Conservation (phyloP, 2,329 filamentous ascomycete species). For the Pezicula carpinea region DNA sequence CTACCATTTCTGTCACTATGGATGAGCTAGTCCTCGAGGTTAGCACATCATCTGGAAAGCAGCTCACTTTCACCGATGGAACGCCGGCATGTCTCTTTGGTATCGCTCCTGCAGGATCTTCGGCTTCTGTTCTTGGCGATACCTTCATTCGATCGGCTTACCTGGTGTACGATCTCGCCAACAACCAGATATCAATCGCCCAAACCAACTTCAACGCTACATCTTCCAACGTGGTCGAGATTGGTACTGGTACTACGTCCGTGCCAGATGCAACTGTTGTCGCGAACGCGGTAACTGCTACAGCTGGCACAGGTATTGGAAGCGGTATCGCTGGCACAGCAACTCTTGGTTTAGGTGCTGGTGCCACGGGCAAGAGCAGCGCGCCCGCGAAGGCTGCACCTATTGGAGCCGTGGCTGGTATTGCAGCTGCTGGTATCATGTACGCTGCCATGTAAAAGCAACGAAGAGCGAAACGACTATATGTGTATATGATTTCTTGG, state of each 20-base stretch:
- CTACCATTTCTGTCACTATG: slow-evolving; percentile 51
- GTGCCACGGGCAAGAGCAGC: not conserved
- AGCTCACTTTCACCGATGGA: slow-evolving; percentile 49
- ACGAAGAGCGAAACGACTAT: not conserved
- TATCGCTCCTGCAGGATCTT: slow-evolving; percentile 51
- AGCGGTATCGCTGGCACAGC: slow-evolving; percentile 3
- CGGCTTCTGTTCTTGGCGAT: slow-evolving; percentile 63
- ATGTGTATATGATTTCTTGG: not conserved
- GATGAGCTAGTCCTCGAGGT: slow-evolving; percentile 55
- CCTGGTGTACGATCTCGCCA: slow-evolving; percentile 68
- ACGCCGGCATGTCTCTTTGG: slow-evolving; percentile 61
- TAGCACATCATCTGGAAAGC: slow-evolving; percentile 37
- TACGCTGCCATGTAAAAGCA: slow-evolving; percentile 20
- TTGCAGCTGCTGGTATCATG: slow-evolving; percentile 19
- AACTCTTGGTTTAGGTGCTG: slow-evolving; percentile 3
- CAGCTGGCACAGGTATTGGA: slow-evolving; percentile 28
- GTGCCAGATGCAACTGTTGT: slow-evolving; percentile 53
- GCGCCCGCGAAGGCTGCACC: not conserved
- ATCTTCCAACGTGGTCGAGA: slow-evolving; percentile 47
- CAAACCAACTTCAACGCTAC: slow-evolving; percentile 60
- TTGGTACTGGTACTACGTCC: slow-evolving; percentile 40
- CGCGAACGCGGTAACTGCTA: slow-evolving; percentile 43
- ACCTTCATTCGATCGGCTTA: slow-evolving; percentile 73
- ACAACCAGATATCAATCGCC: slow-evolving; percentile 67
- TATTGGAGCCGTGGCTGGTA: slow-evolving; percentile 16